Conservation (phyloP, 2,329 filamentous ascomycete species). For the Fusarium setosum region DNA sequence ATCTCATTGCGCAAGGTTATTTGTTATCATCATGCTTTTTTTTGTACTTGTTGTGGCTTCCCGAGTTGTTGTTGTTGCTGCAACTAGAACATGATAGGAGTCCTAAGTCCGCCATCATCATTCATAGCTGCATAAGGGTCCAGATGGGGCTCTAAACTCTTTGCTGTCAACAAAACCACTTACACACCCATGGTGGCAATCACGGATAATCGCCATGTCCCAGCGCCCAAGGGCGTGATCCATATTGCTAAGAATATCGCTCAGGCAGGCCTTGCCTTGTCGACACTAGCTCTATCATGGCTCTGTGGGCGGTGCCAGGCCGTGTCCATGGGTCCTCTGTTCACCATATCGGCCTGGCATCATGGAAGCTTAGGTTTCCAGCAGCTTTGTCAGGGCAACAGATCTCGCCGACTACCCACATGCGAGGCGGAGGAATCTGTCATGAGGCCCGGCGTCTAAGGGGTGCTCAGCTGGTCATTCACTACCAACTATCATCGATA, state of each 20-base stretch:
- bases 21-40: slow-evolving; percentile 17
- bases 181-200: slow-evolving; percentile 3
- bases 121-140: slow-evolving; percentile 34
- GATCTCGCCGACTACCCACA: slow-evolving; percentile 27
- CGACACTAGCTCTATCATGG: slow-evolving; percentile 9
- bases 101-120: slow-evolving; percentile 21
- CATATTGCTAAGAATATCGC: slow-evolving; percentile 22
- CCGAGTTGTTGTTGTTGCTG: background rate
- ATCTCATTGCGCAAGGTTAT: slow-evolving; percentile 1
- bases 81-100: slow-evolving; percentile 13
- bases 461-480: too few relatives aligned
- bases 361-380: slow-evolving; percentile 32
- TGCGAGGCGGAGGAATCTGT: too few relatives aligned
- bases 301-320: slow-evolving; percentile 12
- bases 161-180: background rate
- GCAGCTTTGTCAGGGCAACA: slow-evolving; percentile 42
- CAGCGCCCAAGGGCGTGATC: too few relatives aligned
- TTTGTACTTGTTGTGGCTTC: slow-evolving; percentile 4
- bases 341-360: slow-evolving; percentile 22
- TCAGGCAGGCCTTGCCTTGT: slow-evolving; percentile 5
- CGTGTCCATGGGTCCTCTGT: background rate
- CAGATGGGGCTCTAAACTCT: slow-evolving; percentile 14
- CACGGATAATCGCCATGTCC: background rate
- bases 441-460: too few relatives aligned
- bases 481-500: too few relatives aligned